Evolutionary conservation across 2,329 filamentous ascomycete genomes (phyloP), one percentile per base, ranked within the genome.

Genomic region (Allantophomopsis lycopodina): DNA sequence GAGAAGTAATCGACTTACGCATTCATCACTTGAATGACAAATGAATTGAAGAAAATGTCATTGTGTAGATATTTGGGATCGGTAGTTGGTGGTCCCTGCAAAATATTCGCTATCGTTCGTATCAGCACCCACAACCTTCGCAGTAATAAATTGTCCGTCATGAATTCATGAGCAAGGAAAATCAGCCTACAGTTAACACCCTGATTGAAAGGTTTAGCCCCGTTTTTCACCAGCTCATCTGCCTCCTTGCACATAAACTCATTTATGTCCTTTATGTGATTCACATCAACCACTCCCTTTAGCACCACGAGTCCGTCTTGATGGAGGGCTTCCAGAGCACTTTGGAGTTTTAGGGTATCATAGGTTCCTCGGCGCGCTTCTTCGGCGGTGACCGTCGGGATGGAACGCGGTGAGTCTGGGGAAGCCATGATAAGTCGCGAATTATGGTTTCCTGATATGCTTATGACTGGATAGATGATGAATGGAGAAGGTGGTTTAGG

Each of bases 41-140:
- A 62, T 0, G 56, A 50, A 43, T 63, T 63, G 49, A 62, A 63
- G 44, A 61, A 63, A 3, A 63, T 49, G 45, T 63, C 60, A 35
- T 60, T 50, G 41, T 55, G 54, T 2, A 61, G 46, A 23, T 53
- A 51, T 7, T 54, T 47, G 2, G 51, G 37, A 16, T 60, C 44
- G 13, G 44, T 54, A 12, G 62, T 40, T 5, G 59, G 60, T 7
- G 60, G 58, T 10, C 48, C 50, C 43, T 63, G 60, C 3, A 63
- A 50, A 41, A 63, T 57, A 43, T 63, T 63, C 14, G 59, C 57
- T 60, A 17, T 16, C 13, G 5, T 37, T n/a, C 6, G 13, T 17
- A 47, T 12, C 23, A 28, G 11, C 7, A 28, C 23, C 4, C 7
- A 28, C 23, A 5, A 21, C 23, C 10, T 8, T 28, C 23, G 10